These are phyloP conservation scores for Gossypium davidsonii DNA, from an alignment of 441 rosid species.

Conservation along the genomic window DNA sequence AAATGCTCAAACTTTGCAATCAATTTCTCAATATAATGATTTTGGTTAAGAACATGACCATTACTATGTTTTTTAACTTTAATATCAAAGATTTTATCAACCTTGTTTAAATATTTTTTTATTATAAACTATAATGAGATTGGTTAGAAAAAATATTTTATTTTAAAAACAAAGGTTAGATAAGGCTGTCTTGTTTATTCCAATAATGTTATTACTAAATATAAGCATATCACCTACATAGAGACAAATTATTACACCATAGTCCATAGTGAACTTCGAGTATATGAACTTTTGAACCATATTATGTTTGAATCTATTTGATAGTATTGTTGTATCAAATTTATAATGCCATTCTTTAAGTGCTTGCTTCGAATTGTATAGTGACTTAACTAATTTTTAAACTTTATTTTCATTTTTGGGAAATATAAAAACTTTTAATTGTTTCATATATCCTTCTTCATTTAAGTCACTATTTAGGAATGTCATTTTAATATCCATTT, in stretches of 20 bases:
- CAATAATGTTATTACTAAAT: background rate
- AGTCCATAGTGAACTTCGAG: background rate
- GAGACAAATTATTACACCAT: background rate
- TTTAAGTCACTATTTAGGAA: background rate
- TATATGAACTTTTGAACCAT: background rate
- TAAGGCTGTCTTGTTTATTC: background rate
- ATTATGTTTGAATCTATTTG: background rate
- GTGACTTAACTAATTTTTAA: background rate
- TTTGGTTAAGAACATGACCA: background rate
- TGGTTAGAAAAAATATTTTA: background rate
- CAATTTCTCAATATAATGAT: too few species aligned
- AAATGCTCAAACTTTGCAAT: background rate
- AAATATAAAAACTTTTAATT: background rate
- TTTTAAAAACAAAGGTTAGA: background rate
- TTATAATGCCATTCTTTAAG: background rate
- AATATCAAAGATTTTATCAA: background rate
- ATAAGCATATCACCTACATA: background rate
- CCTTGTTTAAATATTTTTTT: background rate
- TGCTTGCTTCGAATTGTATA: background rate
- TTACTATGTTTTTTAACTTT: background rate
- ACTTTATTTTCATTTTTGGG: background rate
- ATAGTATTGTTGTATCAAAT: background rate
- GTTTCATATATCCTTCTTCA: background rate
- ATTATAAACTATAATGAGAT: background rate
- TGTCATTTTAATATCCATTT: background rate